These are phyloP conservation scores for Fusarium proliferatum DNA, from an alignment of 2,329 filamentous ascomycete species.

Conservation along the genomic window DNA sequence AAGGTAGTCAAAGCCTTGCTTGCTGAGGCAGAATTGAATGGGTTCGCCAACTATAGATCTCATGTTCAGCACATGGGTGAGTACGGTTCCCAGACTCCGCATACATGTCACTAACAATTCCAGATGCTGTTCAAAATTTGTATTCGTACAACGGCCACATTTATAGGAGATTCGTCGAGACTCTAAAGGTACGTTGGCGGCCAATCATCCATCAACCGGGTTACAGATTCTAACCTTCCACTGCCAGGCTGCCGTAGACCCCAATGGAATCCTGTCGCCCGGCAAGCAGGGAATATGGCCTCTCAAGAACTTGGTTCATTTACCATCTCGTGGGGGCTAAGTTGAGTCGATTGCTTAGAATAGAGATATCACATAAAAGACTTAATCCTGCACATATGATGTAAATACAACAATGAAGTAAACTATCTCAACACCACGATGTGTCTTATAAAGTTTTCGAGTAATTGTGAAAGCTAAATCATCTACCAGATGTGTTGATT, in stretches of 20 bases:
- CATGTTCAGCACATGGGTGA: neutral
- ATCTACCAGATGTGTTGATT: too few relatives aligned
- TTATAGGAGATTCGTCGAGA: neutral
- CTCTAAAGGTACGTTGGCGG: neutral
- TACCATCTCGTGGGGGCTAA: neutral
- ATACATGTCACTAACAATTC: neutral
- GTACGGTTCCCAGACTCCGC: neutral
- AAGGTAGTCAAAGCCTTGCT: neutral
- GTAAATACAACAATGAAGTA: neutral
- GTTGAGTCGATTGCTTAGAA: neutral
- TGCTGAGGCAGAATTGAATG: neutral
- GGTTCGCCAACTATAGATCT: neutral
- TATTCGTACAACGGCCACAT: neutral
- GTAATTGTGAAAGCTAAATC: too few relatives aligned
- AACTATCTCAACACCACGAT: neutral
- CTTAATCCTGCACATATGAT: neutral
- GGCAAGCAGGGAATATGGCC: slow-evolving; percentile 1
- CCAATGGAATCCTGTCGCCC: neutral
- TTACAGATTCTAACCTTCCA: neutral
- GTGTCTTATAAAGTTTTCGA: too few relatives aligned
- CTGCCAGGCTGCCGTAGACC: neutral
- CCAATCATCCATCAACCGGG: too few relatives aligned
- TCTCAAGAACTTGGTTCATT: neutral
- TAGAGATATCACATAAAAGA: neutral
- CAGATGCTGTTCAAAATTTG: neutral